A percentile compares a stretch with the other conserved stretches of the same genome.
Conservation (phyloP, 164 flowering plant genomes). For the Nymphaea thermarum region DNA sequence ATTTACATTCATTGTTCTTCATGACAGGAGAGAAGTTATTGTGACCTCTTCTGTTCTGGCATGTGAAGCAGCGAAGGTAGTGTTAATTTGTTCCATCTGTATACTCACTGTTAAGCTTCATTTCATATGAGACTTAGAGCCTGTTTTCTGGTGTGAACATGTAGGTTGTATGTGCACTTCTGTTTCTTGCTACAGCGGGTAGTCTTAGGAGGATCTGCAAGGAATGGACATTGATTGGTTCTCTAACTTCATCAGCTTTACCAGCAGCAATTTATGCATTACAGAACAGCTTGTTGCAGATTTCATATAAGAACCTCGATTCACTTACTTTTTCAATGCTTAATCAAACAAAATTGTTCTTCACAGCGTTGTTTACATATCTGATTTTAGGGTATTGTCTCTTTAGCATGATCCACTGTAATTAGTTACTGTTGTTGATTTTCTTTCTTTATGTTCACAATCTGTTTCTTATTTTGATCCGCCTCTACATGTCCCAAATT, state of each 20-base stretch:
- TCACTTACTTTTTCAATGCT: conserved; percentile 95
- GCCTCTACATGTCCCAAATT: too few species aligned
- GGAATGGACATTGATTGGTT: conserved; percentile 81
- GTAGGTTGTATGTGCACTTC: conserved; percentile 70
- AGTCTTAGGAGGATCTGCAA: conserved; percentile 41
- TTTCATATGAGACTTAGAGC: background rate
- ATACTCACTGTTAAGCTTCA: background rate
- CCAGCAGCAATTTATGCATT: conserved; percentile 97
- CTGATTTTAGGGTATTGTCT: conserved; percentile 64
- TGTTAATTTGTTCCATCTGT: background rate
- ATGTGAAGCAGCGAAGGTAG: conserved; percentile 86
- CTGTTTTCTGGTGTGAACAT: background rate
- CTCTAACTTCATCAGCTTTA: conserved; percentile 83
- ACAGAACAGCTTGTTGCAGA: conserved; percentile 95
- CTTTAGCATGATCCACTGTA: background rate
- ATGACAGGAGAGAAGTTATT: conserved; percentile 71
- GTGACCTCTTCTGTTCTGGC: conserved; percentile 82
- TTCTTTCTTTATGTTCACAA: too few species aligned
- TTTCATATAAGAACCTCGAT: conserved; percentile 93
- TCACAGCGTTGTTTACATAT: conserved; percentile 88
- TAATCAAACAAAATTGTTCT: conserved; percentile 91
- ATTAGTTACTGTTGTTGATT: background rate
- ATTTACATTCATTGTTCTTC: background rate
- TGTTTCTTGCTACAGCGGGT: conserved; percentile 69
- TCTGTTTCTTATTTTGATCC: too few species aligned